Evolutionary conservation across 2,329 filamentous ascomycete genomes (phyloP).

Genomic region (Curvularia lunata): DNA sequence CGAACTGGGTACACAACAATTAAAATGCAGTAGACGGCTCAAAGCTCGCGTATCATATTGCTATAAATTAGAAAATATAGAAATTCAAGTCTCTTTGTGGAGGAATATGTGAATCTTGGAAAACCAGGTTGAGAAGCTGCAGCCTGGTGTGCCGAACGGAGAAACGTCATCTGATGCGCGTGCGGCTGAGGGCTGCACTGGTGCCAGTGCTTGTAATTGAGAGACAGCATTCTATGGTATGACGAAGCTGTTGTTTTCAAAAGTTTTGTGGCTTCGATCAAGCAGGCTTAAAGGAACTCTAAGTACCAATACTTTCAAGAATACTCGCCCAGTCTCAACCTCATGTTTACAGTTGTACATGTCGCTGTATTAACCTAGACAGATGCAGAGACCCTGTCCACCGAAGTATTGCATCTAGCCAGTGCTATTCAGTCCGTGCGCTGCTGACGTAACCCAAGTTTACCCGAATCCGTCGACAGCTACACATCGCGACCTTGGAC

Average conservation of each 20-base stretch:
- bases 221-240: too few relatives aligned
- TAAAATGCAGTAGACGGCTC: too few relatives aligned
- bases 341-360: not conserved
- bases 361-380: not conserved
- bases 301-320: not conserved
- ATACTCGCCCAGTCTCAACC: not conserved
- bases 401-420: not conserved
- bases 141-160: too few relatives aligned
- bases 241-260: not conserved
- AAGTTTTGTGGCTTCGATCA: not conserved
- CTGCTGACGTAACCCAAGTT: slow-evolving; percentile 19
- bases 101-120: too few relatives aligned
- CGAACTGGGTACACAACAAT: too few relatives aligned
- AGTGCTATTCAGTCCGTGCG: slow-evolving; percentile 4
- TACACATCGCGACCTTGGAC: slow-evolving; percentile 17
- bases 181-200: too few relatives aligned
- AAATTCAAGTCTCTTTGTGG: too few relatives aligned
- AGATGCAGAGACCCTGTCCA: not conserved
- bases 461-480: slow-evolving; percentile 16
- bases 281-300: not conserved
- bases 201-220: too few relatives aligned
- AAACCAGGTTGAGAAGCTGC: too few relatives aligned
- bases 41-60: not conserved
- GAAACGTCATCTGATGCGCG: too few relatives aligned
- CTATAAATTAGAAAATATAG: too few relatives aligned